Conservation (phyloP, 345 rosid species). For the Psidium guajava region DNA sequence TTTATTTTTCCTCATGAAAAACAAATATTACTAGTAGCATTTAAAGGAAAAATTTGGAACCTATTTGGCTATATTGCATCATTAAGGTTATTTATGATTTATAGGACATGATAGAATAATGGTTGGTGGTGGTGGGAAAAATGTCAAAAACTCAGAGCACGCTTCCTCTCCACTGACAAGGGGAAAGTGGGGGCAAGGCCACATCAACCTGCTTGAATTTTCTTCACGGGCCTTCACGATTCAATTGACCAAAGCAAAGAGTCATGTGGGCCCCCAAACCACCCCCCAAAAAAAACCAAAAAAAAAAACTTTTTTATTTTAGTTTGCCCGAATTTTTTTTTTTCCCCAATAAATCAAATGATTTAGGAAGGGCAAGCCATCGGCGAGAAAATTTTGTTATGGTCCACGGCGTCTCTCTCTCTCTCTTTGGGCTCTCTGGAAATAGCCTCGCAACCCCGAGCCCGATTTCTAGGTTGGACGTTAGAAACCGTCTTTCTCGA, state of each 20-base stretch:
- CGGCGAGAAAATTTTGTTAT: not conserved
- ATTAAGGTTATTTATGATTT: not conserved
- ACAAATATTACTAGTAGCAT: not conserved
- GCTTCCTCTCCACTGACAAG: not conserved
- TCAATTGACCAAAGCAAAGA: not conserved
- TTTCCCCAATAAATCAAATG: not conserved
- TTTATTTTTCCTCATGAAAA: not conserved
- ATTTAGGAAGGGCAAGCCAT: not conserved
- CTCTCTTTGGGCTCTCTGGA: not conserved
- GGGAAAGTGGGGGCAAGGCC: not conserved
- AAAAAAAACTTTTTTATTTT: not conserved
- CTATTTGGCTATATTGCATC: not conserved
- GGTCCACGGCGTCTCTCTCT: not conserved
- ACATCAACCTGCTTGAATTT: not conserved
- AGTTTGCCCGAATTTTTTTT: not conserved
- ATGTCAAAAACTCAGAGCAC: not conserved
- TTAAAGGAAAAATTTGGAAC: not conserved
- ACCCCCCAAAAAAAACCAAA: not conserved
- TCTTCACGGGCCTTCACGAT: not conserved
- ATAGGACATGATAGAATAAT: not conserved
- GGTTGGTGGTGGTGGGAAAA: not conserved
- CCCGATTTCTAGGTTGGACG: not conserved
- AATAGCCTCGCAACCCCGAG: not conserved
- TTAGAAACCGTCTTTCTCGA: not conserved
- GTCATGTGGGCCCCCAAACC: not conserved